Evolutionary conservation across 2,329 filamentous ascomycete genomes (phyloP).

Genomic region (Penicillium sp.): DNA sequence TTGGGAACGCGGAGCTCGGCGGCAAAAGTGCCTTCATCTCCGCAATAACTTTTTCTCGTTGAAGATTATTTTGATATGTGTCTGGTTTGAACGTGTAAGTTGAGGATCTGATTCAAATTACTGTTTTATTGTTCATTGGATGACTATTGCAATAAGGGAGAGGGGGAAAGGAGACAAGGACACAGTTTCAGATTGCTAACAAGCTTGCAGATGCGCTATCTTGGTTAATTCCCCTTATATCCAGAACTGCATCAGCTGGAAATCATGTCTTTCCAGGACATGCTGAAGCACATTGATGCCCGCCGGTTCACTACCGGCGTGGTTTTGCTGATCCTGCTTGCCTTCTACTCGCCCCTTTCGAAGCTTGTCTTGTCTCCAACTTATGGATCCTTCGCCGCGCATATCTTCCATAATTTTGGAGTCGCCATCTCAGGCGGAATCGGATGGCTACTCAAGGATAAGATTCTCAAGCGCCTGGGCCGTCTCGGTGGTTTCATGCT

Average conservation of each 20-base stretch:
- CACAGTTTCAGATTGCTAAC: conserved; percentile 10
- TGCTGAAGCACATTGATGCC: conserved; percentile 27
- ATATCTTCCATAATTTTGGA: conserved; percentile 67
- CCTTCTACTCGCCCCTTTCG: conserved; percentile 43
- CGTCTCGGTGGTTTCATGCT: conserved; percentile 54
- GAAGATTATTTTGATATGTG: conserved; percentile 14
- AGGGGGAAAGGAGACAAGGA: conserved; percentile 1
- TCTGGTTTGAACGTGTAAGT: conserved; percentile 22
- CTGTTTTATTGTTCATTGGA: not conserved
- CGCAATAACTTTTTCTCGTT: conserved; percentile 9
- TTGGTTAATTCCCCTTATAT: conserved; percentile 7
- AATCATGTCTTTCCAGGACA: conserved; percentile 29
- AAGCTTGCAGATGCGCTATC: conserved; percentile 5
- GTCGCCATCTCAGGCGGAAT: conserved; percentile 65
- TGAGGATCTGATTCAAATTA: not conserved
- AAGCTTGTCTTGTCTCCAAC: conserved; percentile 78
- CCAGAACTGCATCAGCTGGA: conserved; percentile 10
- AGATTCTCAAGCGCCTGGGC: conserved; percentile 48
- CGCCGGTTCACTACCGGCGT: conserved; percentile 29
- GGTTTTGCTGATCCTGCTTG: conserved; percentile 39
- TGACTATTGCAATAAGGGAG: not conserved
- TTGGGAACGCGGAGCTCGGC: conserved; percentile 28
- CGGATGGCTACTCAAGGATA: conserved; percentile 68
- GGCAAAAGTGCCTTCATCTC: conserved; percentile 27
- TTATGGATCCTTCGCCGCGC: conserved; percentile 79